phyloP scores from a whole-genome alignment of 2,329 filamentous ascomycete genomes.

The Aspergillus bombycis region DNA sequence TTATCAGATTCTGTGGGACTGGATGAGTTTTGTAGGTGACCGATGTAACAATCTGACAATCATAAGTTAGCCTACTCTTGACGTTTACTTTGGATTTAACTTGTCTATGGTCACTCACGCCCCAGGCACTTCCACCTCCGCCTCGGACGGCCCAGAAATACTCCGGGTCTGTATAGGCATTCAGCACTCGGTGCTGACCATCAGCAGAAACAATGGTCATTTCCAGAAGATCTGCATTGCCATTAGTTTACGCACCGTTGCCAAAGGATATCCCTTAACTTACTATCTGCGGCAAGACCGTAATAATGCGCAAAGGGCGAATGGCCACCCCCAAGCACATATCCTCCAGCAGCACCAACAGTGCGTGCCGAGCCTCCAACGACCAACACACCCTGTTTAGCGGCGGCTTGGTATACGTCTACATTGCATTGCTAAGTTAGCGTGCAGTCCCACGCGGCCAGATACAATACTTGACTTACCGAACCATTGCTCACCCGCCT shows the following conservation, averaged over 20 bases:
- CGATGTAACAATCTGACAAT: conserved; percentile 1
- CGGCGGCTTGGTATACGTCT: conserved; percentile 8
- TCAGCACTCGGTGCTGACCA: conserved; percentile 1
- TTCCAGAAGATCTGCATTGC: not conserved
- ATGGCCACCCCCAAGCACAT: conserved; percentile 4
- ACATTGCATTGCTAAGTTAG: not conserved
- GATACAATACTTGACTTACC: not conserved
- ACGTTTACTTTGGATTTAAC: not conserved
- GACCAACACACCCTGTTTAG: not conserved
- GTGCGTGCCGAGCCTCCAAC: conserved; percentile 7
- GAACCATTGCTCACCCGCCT: conserved; percentile 10
- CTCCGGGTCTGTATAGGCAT: not conserved
- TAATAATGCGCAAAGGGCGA: conserved; percentile 6
- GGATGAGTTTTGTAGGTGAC: conserved; percentile 9
- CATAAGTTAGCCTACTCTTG: not conserved
- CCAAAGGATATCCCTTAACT: not conserved
- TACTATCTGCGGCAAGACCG: conserved; percentile 6
- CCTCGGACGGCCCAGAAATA: conserved; percentile 8
- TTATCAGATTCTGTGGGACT: conserved; percentile 1
- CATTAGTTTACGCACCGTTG: fast-evolving
- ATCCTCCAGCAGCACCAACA: conserved; percentile 8
- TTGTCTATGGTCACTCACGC: not conserved
- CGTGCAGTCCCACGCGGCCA: not conserved
- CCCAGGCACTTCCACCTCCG: conserved; percentile 4
- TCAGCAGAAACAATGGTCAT: conserved; percentile 2